Base-by-base conservation (phyloP, 306 rosid species). In the Leucaena leucocephala region DNA sequence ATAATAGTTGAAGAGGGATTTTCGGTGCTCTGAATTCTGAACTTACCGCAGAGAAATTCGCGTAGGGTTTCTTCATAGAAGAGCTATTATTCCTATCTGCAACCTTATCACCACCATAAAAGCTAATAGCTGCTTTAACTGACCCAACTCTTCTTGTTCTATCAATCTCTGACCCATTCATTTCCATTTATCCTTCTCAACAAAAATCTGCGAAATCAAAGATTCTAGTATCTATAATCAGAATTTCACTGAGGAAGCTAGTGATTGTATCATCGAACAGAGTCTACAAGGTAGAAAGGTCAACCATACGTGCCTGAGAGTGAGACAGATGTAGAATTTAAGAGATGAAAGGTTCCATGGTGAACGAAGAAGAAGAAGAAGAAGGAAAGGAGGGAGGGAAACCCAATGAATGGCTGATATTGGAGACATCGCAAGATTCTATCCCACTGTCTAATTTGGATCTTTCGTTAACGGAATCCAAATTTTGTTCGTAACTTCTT, bases 101-200 rank as follows among this genome's bases (percentile, higher is more conserved):
- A 77, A 49, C 69, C 81, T 58, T 85, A 79, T 89, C 92, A 79
- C 86, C 95, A 75, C 86, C 95, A 75, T 36, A 87, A 5, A 82
- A 72, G 75, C 75, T 85, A 74, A 84, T 81, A 48, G 89, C 86
- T 58, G 79, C 90, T 78, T 85, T 89, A 64, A 88, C 90, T 57
- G 92, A 80, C 70, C 93, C 89, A 76, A 78, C 80, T 85, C 85
- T 87, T 85, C 85, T 87, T 71, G 81, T 76, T 84, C 83, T 83
- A 54, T 84, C 85, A 74, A 80, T 44, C 72, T 81, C 80, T 68
- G 80, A 79, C 57, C 86, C 88, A 75, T 87, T 92, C 97, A 92
- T 86, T 40, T 80, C 62, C 33, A 59, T 65, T 16, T 35, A 64
- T 55, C 82, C 90, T 87, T 76, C 44, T 76, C 40, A 45, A 12